phyloP scores from a whole-genome alignment of 1,139 yeast species.

The Spencermartinsiella ligniputridi region DNA sequence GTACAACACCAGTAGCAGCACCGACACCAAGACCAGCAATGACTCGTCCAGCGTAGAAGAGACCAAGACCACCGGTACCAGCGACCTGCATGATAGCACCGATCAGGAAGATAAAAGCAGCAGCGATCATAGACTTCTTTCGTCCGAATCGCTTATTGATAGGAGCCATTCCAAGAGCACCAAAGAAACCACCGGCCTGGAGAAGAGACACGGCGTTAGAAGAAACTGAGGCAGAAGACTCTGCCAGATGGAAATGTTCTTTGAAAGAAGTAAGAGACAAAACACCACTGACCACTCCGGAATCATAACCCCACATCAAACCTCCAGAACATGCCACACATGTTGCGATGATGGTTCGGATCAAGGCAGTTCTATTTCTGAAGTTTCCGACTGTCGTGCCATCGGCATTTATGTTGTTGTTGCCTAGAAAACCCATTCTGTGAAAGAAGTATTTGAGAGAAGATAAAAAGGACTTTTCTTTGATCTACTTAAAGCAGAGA shows the following conservation, averaged over 20 bases:
- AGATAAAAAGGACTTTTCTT: too few species aligned
- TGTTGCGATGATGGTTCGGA: constrained; percentile 15
- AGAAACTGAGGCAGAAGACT: constrained; percentile 25
- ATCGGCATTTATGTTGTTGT: too few species aligned
- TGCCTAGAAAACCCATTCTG: too few species aligned
- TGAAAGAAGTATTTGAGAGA: too few species aligned
- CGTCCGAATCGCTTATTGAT: constrained; percentile 41
- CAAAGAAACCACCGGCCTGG: constrained; percentile 48
- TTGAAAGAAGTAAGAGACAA: constrained; percentile 29
- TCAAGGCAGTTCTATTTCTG: constrained; percentile 2
- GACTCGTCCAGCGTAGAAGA: constrained; percentile 33
- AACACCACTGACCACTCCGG: constrained; percentile 19
- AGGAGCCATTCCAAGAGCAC: constrained; percentile 43
- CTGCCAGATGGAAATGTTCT: constrained; percentile 34
- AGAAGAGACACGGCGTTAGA: constrained; percentile 43
- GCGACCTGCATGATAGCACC: constrained; percentile 39
- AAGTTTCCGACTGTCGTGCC: background rate
- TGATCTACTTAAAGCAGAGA: too few species aligned
- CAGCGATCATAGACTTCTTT: constrained; percentile 15
- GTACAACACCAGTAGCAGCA: constrained; percentile 57
- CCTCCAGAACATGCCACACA: constrained; percentile 14
- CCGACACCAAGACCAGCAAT: constrained; percentile 55
- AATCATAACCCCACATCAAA: constrained; percentile 19
- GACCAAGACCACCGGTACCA: constrained; percentile 51
- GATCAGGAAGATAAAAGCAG: constrained; percentile 11